Evolutionary conservation across 148 eudicot genomes (phyloP).

Genomic region (Tetragonia tetragonoides): DNA sequence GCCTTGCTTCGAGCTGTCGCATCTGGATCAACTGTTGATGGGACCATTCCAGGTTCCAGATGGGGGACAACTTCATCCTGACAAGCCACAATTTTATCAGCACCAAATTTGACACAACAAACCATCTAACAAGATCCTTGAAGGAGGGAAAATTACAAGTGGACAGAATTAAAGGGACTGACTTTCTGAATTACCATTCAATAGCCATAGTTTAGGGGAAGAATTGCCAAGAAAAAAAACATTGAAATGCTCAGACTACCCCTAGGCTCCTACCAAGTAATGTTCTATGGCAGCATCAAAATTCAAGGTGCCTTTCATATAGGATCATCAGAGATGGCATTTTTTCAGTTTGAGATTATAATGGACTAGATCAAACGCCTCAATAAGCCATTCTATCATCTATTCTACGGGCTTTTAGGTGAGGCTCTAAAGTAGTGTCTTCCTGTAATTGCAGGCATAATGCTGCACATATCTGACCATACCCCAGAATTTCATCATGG

Average conservation of each 20-base stretch:
- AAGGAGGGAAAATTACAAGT: neutral
- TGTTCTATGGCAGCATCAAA: neutral
- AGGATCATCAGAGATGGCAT: neutral
- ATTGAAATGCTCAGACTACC: neutral
- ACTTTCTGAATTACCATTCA: neutral
- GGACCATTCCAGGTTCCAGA: slow-evolving; percentile 90
- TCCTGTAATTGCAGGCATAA: neutral
- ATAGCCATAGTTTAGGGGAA: neutral
- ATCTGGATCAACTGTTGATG: slow-evolving; percentile 93
- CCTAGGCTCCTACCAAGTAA: no score
- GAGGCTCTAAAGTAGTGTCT: neutral
- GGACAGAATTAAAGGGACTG: neutral
- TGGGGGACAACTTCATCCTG: slow-evolving; percentile 99
- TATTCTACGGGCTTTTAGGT: neutral
- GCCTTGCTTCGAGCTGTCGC: slow-evolving; percentile 53
- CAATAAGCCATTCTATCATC: neutral
- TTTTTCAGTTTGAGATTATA: no score
- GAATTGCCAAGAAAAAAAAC: neutral
- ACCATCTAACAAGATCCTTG: neutral
- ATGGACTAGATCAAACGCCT: neutral
- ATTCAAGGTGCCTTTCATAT: neutral
- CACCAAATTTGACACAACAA: neutral
- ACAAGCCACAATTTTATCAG: slow-evolving; percentile 11
- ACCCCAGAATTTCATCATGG: neutral
- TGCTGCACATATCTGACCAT: neutral